Conservation (phyloP, 768 basidiomycete species). For the Amanita thiersii region DNA sequence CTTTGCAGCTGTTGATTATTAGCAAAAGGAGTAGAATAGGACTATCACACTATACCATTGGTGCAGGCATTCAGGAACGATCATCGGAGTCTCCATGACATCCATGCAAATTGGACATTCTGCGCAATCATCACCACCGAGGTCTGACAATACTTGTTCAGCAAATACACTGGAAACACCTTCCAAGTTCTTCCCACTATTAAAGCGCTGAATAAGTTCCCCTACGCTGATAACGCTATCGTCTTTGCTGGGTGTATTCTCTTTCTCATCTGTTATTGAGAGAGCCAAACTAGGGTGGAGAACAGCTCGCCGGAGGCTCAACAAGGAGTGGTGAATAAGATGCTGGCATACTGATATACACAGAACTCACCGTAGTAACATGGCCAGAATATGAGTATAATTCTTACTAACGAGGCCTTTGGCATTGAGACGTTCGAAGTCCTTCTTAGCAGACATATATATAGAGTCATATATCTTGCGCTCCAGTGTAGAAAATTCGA, state of each 20-base stretch:
- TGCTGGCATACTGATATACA: background rate
- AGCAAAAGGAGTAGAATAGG: background rate
- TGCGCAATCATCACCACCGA: constrained; percentile 40
- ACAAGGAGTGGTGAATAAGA: constrained; percentile 4
- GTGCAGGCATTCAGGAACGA: constrained; percentile 74
- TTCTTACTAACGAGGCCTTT: constrained; percentile 76
- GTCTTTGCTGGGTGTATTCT: constrained; percentile 25
- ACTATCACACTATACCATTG: constrained; percentile 42
- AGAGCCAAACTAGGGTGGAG: constrained; percentile 84
- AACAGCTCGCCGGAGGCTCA: constrained; percentile 83
- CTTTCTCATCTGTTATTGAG: constrained; percentile 33
- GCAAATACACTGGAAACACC: constrained; percentile 40
- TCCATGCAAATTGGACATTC: constrained; percentile 85
- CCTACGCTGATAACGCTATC: constrained; percentile 47
- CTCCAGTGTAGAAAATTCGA: constrained; percentile 79
- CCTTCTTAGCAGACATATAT: constrained; percentile 68
- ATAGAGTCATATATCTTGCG: constrained; percentile 85
- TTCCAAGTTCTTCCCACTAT: constrained; percentile 24
- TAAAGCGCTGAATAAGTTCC: constrained; percentile 48
- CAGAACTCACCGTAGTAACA: constrained; percentile 79
- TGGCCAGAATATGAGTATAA: constrained; percentile 84
- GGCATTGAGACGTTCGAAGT: constrained; percentile 73
- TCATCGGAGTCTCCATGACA: constrained; percentile 59
- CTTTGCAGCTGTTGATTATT: constrained; percentile 61
- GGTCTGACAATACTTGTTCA: constrained; percentile 55